Evolutionary conservation across 257 asterid genomes (phyloP).

Genomic region (Rhazya stricta): DNA sequence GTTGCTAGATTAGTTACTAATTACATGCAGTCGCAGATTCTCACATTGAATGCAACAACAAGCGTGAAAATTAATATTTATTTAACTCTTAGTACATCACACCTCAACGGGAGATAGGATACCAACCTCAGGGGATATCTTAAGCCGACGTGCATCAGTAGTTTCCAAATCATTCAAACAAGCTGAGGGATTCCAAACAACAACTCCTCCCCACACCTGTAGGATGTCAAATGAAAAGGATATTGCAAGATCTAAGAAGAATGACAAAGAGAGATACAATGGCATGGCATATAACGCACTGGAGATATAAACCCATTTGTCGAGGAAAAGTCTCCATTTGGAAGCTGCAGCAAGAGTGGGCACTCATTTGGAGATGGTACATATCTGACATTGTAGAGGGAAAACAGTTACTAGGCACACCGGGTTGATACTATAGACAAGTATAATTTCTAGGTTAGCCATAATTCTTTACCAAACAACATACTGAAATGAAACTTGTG

Average conservation of each 20-base stretch:
- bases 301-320: constrained; percentile 98
- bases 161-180: constrained; percentile 44
- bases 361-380: constrained; percentile 87
- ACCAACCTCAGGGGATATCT: constrained; percentile 68
- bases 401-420: constrained; percentile 10
- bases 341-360: constrained; percentile 76
- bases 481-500: constrained; percentile 1
- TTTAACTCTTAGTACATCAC: not conserved
- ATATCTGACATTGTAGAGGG: constrained; percentile 41
- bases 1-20: not conserved
- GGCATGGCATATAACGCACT: constrained; percentile 39
- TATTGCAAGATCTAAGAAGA: constrained; percentile 25
- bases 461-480: not conserved
- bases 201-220: constrained; percentile 97
- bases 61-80: not conserved
- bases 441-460: not conserved
- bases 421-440: constrained; percentile 14
- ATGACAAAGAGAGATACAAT: constrained; percentile 12
- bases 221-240: constrained; percentile 22
- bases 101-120: not conserved
- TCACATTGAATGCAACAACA: not conserved
- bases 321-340: constrained; percentile 58
- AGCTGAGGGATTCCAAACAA: constrained; percentile 84
- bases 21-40: not conserved
- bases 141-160: constrained; percentile 40